Base-by-base conservation (phyloP, 2,329 filamentous ascomycete genomes). In the Alternaria brassicicola region DNA sequence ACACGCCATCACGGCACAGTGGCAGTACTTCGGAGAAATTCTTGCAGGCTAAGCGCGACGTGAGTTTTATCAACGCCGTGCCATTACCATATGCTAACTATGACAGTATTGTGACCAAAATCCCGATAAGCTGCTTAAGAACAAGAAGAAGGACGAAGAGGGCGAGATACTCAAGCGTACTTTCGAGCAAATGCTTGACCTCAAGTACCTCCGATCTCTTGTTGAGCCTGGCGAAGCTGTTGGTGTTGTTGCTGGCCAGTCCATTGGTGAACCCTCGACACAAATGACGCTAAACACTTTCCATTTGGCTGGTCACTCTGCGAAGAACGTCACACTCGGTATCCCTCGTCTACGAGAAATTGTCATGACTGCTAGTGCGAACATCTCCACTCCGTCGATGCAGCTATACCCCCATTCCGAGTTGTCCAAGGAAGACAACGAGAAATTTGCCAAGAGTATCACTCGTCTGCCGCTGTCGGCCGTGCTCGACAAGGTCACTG, bases 231-330 rank as follows among this genome's bases (percentile, higher is more conserved):
- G 95, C 43, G 96, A 99, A 80, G 94, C 95, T 25, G 93, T 99
- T 25, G 95, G 95, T 66, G 96, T 99, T 63, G 92, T 99, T 58
- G 96, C 96, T 49, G 93, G 93, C 9, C 95, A 99, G 79, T 98
- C 94, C 30, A 89, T 99, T 39, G 95, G 95, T 74, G 96, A 99
- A 75, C 95, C 96, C 8, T 97, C 93, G 2, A 99, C 95, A 10
- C 95, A 99, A 78, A 99, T 99, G 96, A 99, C 96, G 7, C 82
- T 99, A 54, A 99, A 99, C 80, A 99, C 96, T 26, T 99, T 99
- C 86, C 95, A 99, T 85, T 91, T 99, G 86, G 95, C 95, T 78
- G 95, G 95, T 73, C 94, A 98, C 83, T 93, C 95, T 19, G 90
- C 95, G 28, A 98, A 97, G 84, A 99, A 99, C 85, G 96, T 99